Base-by-base conservation (phyloP, 371 early-diverging fungal genomes). In the Lichtheimia corymbifera region DNA sequence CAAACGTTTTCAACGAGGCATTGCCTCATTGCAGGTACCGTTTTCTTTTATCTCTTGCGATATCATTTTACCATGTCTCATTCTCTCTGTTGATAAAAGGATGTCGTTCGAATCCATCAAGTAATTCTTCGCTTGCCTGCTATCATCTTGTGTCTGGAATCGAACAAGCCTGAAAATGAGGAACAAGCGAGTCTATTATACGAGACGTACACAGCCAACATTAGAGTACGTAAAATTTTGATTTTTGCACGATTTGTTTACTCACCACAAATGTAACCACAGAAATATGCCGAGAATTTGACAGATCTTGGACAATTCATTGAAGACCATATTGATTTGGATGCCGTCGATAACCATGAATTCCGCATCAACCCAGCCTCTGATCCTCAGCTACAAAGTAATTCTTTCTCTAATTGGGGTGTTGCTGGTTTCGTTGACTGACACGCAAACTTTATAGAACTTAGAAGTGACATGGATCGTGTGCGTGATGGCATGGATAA, bases 81-180 rank as follows among this genome's bases (percentile, higher is more conserved):
- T 22, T 17, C 42, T n/a, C 22, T 22, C 50, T 43, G n/a, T 18
- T 11, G 5, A 35, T 35, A 2, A 35, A 35, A 84, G 77, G 98
- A 98, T 67, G 91, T 94, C 0, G 87, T 97, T 7, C 84, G 97
- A 6, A 81, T 93, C 4, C 96, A 98, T 73, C 97, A 97, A 70
- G 90, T 93, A 0, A 80, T 92, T 2, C 72, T 89, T n/a, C 80
- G 84, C 4, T 71, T 97, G 6, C 94, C 96, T 3, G 78, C 62
- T 1, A 73, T 97, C 7, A 58, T 83, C 15, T 77, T 79, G 4
- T 77, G 77, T 0, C 71, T 98, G 5, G 68, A 80, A n/a, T 64
- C 63, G 1, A 76, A 68, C 50, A 58, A 58, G 42, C 67, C 78
- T 1, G 70, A 82, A 45, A 73, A 77, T 6, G 73, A 52, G 27